phyloP scores from a whole-genome alignment of 768 basidiomycete species.

The Royoungia palumana region DNA sequence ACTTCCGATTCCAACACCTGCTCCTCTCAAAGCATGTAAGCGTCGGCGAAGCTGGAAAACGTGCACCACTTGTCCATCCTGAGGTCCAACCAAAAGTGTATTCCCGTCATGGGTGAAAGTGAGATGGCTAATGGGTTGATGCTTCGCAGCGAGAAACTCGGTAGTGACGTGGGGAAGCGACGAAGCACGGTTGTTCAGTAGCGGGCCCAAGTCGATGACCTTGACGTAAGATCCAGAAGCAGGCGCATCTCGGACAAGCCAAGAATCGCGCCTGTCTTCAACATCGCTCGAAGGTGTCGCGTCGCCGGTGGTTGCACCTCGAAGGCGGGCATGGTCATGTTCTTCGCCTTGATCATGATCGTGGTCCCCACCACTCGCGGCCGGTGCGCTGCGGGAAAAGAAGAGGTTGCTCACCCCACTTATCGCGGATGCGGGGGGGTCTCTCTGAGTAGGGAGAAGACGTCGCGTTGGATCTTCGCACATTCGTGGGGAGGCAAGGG shows the following conservation, averaged over 20 bases:
- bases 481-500: slow-evolving; percentile 6
- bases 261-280: slow-evolving; percentile 10
- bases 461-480: slow-evolving; percentile 6
- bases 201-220: slow-evolving; percentile 51
- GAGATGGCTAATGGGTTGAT: slow-evolving; percentile 45
- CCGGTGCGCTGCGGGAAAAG: slow-evolving; percentile 65
- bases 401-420: slow-evolving; percentile 37
- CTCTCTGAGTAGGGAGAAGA: slow-evolving; percentile 22
- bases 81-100: slow-evolving; percentile 44
- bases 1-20: neutral
- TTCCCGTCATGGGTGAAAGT: slow-evolving; percentile 55
- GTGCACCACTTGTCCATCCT: slow-evolving; percentile 53
- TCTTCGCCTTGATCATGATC: slow-evolving; percentile 6
- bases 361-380: slow-evolving; percentile 27
- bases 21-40: slow-evolving; percentile 17
- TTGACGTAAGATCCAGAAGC: slow-evolving; percentile 47
- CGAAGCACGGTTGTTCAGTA: slow-evolving; percentile 22
- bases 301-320: slow-evolving; percentile 12
- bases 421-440: slow-evolving; percentile 21
- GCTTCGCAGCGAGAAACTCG: slow-evolving; percentile 48
- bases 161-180: slow-evolving; percentile 35
- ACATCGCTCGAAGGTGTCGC: slow-evolving; percentile 11
- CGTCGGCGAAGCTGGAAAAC: slow-evolving; percentile 44
- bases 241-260: slow-evolving; percentile 3
- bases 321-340: slow-evolving; percentile 9